Evolutionary conservation across 129 eudicot species (phyloP).

Genomic region (Tagetes patula): DNA sequence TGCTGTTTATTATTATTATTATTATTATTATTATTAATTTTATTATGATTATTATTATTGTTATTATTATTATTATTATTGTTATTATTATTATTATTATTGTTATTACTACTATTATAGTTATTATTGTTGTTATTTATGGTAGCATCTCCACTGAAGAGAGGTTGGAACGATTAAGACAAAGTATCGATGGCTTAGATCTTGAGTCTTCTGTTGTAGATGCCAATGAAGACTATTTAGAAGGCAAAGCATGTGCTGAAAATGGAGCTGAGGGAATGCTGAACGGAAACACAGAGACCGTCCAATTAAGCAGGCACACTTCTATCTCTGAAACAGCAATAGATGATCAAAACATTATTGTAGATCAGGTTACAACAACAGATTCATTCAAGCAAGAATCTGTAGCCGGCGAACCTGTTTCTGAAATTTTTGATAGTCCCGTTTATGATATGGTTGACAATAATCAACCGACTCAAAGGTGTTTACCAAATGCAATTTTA

Average conservation of each 20-base stretch:
- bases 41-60: not conserved
- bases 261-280: conserved; percentile 35
- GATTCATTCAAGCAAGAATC: conserved; percentile 39
- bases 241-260: conserved; percentile 42
- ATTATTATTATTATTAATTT: not conserved
- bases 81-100: not conserved
- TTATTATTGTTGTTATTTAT: not conserved
- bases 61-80: not conserved
- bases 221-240: conserved; percentile 45
- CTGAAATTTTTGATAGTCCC: conserved; percentile 40
- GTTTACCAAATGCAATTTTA: conserved; percentile 60
- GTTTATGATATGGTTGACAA: conserved; percentile 33
- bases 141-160: conserved; percentile 88
- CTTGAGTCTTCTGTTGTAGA: conserved; percentile 43
- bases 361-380: conserved; percentile 35
- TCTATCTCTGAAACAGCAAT: conserved; percentile 29
- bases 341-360: conserved; percentile 34
- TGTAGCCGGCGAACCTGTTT: conserved; percentile 29
- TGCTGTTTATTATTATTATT: not conserved
- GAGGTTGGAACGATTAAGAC: conserved; percentile 80
- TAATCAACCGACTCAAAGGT: conserved; percentile 50
- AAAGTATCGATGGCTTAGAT: conserved; percentile 53
- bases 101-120: conserved; percentile 5
- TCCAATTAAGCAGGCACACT: conserved; percentile 41
- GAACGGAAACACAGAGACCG: conserved; percentile 45